Percentiles rank a stretch among this genome's conserved stretches.
phyloP scores from a whole-genome alignment of 805 yeast species.

The Saturnispora quitensis region DNA sequence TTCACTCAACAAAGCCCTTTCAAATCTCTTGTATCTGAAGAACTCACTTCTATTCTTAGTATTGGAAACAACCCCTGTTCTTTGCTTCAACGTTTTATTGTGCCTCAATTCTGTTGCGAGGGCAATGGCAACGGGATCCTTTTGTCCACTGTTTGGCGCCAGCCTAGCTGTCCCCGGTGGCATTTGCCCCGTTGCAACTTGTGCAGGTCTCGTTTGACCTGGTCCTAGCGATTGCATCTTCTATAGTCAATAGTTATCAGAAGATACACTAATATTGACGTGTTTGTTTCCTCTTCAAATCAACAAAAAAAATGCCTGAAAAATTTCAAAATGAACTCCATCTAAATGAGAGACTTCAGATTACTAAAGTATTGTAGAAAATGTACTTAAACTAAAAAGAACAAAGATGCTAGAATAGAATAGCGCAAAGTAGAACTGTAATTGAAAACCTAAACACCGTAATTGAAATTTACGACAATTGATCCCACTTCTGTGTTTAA shows the following conservation, averaged over 20 bases:
- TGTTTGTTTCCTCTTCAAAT: not conserved
- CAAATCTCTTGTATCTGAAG: slow-evolving; percentile 77
- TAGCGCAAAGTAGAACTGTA: not conserved
- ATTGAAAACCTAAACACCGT: not conserved
- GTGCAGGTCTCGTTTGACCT: not conserved
- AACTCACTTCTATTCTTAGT: slow-evolving; percentile 68
- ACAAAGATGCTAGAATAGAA: not conserved
- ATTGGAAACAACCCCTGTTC: slow-evolving; percentile 56
- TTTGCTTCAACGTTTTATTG: slow-evolving; percentile 60
- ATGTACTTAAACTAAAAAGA: no score
- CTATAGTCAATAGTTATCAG: not conserved
- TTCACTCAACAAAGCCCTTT: slow-evolving; percentile 65
- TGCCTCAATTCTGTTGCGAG: slow-evolving; percentile 66
- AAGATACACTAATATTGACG: not conserved
- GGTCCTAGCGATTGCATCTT: not conserved
- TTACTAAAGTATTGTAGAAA: not conserved
- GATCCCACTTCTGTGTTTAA: slow-evolving; percentile 1
- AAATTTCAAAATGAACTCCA: not conserved
- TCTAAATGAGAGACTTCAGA: not conserved
- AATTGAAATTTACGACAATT: slow-evolving; percentile 3
- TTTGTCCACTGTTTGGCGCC: slow-evolving; percentile 17
- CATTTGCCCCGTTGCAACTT: not conserved
- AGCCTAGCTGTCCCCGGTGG: slow-evolving; percentile 14
- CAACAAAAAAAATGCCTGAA: not conserved
- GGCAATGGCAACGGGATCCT: slow-evolving; percentile 51